Conservation (phyloP, 106 monocot species). For the Phalaenopsis aphrodite region DNA sequence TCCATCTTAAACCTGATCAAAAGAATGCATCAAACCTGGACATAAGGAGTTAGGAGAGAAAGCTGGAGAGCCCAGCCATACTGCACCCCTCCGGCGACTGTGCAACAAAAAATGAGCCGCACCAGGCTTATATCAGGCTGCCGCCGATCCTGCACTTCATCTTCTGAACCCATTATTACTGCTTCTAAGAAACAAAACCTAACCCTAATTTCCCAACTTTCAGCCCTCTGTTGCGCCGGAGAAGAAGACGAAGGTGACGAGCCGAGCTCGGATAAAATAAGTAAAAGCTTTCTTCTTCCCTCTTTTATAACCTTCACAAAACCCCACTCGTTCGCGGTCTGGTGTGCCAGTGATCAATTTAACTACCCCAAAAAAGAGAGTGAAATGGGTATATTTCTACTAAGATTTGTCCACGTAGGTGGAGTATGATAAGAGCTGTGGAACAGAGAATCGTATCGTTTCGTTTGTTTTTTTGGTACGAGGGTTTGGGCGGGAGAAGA, state of each 20-base stretch:
- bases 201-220: not conserved
- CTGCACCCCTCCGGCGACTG: conserved; percentile 25
- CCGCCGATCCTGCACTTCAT: not conserved
- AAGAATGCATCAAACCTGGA: conserved; percentile 14
- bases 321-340: not conserved
- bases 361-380: not conserved
- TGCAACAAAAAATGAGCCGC: conserved; percentile 15
- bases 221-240: not conserved
- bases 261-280: not conserved
- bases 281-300: not conserved
- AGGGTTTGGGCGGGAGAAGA: not conserved
- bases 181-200: too few relatives aligned
- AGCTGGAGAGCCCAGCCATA: conserved; percentile 34
- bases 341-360: not conserved
- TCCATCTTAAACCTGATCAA: not conserved
- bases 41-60: conserved; percentile 30
- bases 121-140: not conserved
- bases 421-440: not conserved
- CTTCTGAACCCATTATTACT: not conserved
- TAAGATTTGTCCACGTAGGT: not conserved
- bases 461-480: not conserved
- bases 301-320: not conserved
- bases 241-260: not conserved
- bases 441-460: too few relatives aligned
- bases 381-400: not conserved